Evolutionary conservation across 2,329 filamentous ascomycete species (phyloP).

Genomic region (Anisogramma anomala): DNA sequence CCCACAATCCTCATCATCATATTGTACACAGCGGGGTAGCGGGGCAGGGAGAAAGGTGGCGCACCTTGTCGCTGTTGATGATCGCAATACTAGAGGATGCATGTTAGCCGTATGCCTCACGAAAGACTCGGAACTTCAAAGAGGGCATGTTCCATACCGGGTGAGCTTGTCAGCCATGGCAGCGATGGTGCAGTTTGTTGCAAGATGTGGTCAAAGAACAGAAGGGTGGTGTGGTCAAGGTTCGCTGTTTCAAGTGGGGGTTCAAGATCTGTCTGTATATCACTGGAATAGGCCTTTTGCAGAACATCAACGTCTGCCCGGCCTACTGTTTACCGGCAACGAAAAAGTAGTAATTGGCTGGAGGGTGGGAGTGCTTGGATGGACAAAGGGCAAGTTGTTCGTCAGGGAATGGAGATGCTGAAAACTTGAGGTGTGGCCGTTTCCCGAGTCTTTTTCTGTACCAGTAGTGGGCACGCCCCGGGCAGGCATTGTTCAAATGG

Average conservation of each 20-base stretch:
- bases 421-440: neutral
- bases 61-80: slow-evolving; percentile 94
- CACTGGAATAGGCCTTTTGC: neutral
- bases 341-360: slow-evolving; percentile 5
- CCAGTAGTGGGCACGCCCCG: no score
- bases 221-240: neutral
- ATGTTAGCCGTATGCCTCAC: slow-evolving; percentile 14
- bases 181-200: slow-evolving; percentile 5
- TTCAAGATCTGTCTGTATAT: neutral
- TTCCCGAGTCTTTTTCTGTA: no score
- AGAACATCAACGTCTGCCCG: neutral
- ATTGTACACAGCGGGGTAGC: slow-evolving; percentile 25
- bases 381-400: neutral
- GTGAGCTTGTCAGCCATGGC: slow-evolving; percentile 88
- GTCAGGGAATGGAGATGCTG: neutral
- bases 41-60: slow-evolving; percentile 24
- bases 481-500: no score
- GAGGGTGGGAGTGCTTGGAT: neutral
- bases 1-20: slow-evolving; percentile 20
- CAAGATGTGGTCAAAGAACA: slow-evolving; percentile 7
- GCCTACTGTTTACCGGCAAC: slow-evolving; percentile 1
- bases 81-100: slow-evolving; percentile 77
- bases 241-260: neutral
- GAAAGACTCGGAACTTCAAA: no score
- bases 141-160: slow-evolving; percentile 45